A percentile compares a stretch with the other conserved stretches of the same genome.
phyloP scores from a whole-genome alignment of 2,329 filamentous ascomycete genomes.

The Ophiostoma australiae region DNA sequence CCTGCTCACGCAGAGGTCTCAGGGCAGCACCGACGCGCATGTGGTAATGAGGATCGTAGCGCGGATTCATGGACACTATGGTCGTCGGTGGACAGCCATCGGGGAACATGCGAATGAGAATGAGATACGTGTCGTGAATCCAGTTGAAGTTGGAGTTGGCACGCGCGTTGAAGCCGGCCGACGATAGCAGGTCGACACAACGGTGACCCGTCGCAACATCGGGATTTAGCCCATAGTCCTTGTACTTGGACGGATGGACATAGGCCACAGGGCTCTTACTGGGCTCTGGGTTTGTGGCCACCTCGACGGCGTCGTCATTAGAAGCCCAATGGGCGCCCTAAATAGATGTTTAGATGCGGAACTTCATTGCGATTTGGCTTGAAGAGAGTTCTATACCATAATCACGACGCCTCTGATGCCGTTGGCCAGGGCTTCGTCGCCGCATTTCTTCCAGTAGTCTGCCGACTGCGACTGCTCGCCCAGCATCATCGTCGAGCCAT shows the following conservation, averaged over 20 bases:
- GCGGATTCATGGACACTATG: constrained; percentile 41
- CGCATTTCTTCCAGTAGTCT: constrained; percentile 61
- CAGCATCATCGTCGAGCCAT: constrained; percentile 69
- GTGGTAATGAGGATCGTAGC: constrained; percentile 41
- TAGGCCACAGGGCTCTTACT: constrained; percentile 61
- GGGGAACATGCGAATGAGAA: constrained; percentile 67
- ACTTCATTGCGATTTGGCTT: neutral
- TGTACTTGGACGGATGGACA: constrained; percentile 61
- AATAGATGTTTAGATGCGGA: neutral
- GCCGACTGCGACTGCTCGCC: constrained; percentile 59
- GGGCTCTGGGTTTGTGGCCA: constrained; percentile 56
- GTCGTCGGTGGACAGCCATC: constrained; percentile 60
- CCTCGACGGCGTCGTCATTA: constrained; percentile 51
- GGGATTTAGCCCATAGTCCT: constrained; percentile 55
- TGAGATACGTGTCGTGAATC: constrained; percentile 68
- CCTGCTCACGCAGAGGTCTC: constrained; percentile 49
- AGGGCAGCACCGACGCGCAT: constrained; percentile 54
- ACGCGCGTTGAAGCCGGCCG: constrained; percentile 50
- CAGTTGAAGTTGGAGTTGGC: constrained; percentile 58
- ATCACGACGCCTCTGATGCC: constrained; percentile 60
- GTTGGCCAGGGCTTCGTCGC: constrained; percentile 56
- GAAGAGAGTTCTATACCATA: constrained; percentile 44
- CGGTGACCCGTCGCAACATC: constrained; percentile 50
- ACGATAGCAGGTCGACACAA: constrained; percentile 47
- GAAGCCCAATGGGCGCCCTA: constrained; percentile 64